Conservation (phyloP, 768 basidiomycete genomes). For the Calocybe gangraenosa region DNA sequence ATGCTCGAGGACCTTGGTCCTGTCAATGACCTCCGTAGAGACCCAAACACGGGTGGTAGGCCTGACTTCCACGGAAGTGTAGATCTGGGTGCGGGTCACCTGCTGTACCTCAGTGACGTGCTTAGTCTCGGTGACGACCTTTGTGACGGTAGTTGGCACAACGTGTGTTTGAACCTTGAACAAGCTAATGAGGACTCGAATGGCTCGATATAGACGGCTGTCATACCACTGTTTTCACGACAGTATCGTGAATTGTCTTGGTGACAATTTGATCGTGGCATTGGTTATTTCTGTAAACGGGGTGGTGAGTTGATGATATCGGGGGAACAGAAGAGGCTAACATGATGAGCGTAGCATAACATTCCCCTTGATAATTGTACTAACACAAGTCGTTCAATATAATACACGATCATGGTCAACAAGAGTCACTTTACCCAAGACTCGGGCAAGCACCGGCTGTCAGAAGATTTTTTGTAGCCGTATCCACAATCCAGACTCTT, state of each 20-base stretch:
- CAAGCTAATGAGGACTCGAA: conserved; percentile 3
- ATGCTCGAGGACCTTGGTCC: conserved; percentile 50
- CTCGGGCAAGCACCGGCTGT: conserved; percentile 51
- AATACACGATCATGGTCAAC: neutral
- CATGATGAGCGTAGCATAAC: conserved; percentile 62
- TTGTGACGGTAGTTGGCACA: conserved; percentile 41
- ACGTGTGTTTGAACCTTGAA: conserved; percentile 21
- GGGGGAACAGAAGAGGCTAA: conserved; percentile 6
- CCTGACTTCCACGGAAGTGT: conserved; percentile 49
- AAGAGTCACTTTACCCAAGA: conserved; percentile 49
- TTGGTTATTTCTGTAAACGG: conserved; percentile 15
- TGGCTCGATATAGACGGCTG: neutral
- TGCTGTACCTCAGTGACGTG: conserved; percentile 37
- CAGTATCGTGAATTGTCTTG: conserved; percentile 30
- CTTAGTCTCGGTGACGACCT: conserved; percentile 28
- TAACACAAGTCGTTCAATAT: conserved; percentile 15
- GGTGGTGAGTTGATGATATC: conserved; percentile 6
- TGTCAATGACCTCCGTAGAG: conserved; percentile 62
- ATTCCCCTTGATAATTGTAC: conserved; percentile 42
- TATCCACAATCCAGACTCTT: conserved; percentile 66
- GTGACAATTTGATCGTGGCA: conserved; percentile 31
- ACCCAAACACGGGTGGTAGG: conserved; percentile 66
- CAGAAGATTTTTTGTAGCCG: conserved; percentile 52
- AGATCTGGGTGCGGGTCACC: conserved; percentile 39
- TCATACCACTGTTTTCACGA: conserved; percentile 24